phyloP scores from a whole-genome alignment of 2,329 filamentous ascomycete species.

The Paecilomyces sp. region DNA sequence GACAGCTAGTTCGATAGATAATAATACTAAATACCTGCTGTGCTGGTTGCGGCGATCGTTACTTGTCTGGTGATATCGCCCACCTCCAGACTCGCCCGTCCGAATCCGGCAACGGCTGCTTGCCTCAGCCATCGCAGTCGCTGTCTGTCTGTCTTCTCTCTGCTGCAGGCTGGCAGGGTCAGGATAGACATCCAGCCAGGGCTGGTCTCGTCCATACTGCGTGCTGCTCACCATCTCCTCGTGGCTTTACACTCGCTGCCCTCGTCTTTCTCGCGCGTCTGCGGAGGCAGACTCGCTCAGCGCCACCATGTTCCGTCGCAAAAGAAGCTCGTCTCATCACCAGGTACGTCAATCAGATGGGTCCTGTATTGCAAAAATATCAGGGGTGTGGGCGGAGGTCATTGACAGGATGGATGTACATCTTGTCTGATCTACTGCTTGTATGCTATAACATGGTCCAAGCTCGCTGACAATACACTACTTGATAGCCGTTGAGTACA shows the following conservation, averaged over 20 bases:
- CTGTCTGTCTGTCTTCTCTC: not conserved
- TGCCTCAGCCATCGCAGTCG: not conserved
- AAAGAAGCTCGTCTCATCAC: slow-evolving; percentile 36
- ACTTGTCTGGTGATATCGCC: not conserved
- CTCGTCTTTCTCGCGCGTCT: slow-evolving; percentile 4
- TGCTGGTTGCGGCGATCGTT: not conserved
- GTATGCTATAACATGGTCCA: slow-evolving; percentile 2
- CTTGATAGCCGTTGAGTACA: slow-evolving; percentile 53
- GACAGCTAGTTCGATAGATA: not conserved
- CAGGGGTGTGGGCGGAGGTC: not conserved
- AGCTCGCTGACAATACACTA: slow-evolving; percentile 6
- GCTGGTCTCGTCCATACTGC: not conserved
- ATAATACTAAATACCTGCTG: not conserved
- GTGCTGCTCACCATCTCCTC: not conserved
- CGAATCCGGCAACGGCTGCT: not conserved
- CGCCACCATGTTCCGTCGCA: slow-evolving; percentile 34
- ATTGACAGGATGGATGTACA: not conserved
- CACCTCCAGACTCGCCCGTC: not conserved
- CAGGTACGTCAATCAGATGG: slow-evolving; percentile 16
- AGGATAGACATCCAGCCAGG: not conserved
- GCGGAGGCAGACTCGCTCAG: slow-evolving; percentile 6
- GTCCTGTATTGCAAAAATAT: not conserved
- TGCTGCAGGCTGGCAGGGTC: not conserved
- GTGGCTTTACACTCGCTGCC: not conserved
- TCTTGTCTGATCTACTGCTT: not conserved